phyloP scores from a whole-genome alignment of 257 asterid species.

The Solanum ossicruentum region DNA sequence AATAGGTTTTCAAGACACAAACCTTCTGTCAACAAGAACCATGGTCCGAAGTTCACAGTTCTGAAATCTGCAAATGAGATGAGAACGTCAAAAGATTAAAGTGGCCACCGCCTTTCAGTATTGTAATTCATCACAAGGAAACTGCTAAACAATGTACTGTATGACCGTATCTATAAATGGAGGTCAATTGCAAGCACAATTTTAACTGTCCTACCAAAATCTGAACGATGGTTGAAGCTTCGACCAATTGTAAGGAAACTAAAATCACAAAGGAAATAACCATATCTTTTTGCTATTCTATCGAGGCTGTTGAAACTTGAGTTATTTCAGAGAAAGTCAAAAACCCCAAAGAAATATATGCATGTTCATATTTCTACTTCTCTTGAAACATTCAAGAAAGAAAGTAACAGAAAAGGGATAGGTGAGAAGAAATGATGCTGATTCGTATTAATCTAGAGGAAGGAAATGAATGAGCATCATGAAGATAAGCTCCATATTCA shows the following conservation, averaged over 20 bases:
- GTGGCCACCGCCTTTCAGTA: neutral
- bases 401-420: neutral
- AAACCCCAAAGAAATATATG: neutral
- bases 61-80: slow-evolving; percentile 43
- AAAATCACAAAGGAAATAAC: neutral
- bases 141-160: neutral
- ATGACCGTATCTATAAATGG: neutral
- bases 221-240: neutral
- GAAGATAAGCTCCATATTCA: neutral
- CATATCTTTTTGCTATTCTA: neutral
- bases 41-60: slow-evolving; percentile 87
- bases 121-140: neutral
- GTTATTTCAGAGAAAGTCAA: neutral
- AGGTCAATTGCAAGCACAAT: neutral
- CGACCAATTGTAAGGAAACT: neutral
- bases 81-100: neutral
- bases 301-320: neutral
- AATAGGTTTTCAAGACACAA: neutral
- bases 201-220: neutral
- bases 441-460: neutral
- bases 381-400: neutral
- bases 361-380: neutral
- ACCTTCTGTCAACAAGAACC: slow-evolving; percentile 75
- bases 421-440: neutral
- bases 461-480: neutral